Base-by-base conservation (phyloP, 108 stramenopile genomes). In the Aurantiochytrium sp. region DNA sequence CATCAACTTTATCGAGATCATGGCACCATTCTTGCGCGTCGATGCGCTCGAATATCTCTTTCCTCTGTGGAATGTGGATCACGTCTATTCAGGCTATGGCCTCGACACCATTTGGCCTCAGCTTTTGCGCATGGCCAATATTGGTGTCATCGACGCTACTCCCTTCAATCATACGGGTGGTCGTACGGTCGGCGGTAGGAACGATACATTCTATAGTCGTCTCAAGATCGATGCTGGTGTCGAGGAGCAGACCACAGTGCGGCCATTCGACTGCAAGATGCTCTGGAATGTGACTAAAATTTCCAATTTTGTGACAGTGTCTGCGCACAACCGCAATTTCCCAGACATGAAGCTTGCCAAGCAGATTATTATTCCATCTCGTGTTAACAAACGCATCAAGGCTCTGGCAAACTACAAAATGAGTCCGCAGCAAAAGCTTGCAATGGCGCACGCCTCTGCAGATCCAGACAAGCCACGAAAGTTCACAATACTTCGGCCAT, bases 1-100 rank as follows among this genome's bases (percentile, higher is more conserved):
- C 51, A 83, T 53, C 3, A 83, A 83, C 76, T 83, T 83, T 35
- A 28, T 83, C 25, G 76, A 83, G 51, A 83, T 83, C 76, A 83
- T 83, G 76, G 45, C 49, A 6, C 76, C 76, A 43, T 83, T 83
- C 23, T 45, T 83, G 19, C 76, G 76, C 45, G 76, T 83, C 25
- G 76, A 83, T 45, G 76, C 51, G 49, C 76, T 83, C 4, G 76
- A 83, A 4, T 47, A 83, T 23, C 49, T 83, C 25, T 83, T 83
- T 45, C 51, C 76, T 6, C 12, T 53, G 4, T 53, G 45, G 76
- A 53, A 83, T 83, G 51, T 53, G 12, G 76, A 83, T 35, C 6
- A 83, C 51, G 45, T 47, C 51, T 53, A 83, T 23, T 83, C 76
- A 0, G 76, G 76, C 76, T 83, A 53, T 18, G 76, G 76, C 12